These are phyloP conservation scores for Byssothecium circinans DNA, from an alignment of 2,329 filamentous ascomycete genomes.

Conservation along the genomic window DNA sequence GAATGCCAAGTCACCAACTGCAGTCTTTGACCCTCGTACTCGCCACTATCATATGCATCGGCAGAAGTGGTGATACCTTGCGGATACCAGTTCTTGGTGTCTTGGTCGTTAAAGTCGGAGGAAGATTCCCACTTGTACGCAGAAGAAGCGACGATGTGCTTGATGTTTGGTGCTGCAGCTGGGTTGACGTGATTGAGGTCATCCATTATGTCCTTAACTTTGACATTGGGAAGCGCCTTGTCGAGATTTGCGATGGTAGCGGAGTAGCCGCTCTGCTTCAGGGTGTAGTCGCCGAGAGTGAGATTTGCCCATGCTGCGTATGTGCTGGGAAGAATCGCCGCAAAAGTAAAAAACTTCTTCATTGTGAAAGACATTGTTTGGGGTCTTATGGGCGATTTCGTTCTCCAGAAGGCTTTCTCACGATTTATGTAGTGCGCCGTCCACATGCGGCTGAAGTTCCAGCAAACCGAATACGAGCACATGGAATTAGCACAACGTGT, in stretches of 20 bases:
- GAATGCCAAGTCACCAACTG: constrained; percentile 18
- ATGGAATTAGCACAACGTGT: too few species aligned
- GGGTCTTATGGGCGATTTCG: too few species aligned
- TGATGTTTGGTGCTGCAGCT: constrained; percentile 6
- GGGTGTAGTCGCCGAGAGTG: constrained; percentile 9
- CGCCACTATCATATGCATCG: constrained; percentile 12
- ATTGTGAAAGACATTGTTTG: too few species aligned
- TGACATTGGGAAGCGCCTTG: constrained; percentile 9
- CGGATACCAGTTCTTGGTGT: constrained; percentile 15
- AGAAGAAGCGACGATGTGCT: constrained; percentile 11
- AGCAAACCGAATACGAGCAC: too few species aligned
- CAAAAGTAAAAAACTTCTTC: neutral
- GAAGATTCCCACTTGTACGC: constrained; percentile 12
- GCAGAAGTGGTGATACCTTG: constrained; percentile 17
- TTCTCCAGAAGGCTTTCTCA: too few species aligned
- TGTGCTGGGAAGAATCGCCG: neutral
- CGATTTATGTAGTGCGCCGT: too few species aligned
- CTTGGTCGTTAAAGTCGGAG: constrained; percentile 11
- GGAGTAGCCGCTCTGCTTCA: constrained; percentile 10
- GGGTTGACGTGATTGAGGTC: constrained; percentile 15
- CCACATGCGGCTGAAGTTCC: neutral
- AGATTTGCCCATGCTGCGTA: constrained; percentile 15
- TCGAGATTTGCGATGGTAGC: constrained; percentile 13
- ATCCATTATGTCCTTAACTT: constrained; percentile 9
- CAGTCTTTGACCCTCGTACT: constrained; percentile 10